Conservation (phyloP, 345 rosid species). For the Euphorbia lathyris region DNA sequence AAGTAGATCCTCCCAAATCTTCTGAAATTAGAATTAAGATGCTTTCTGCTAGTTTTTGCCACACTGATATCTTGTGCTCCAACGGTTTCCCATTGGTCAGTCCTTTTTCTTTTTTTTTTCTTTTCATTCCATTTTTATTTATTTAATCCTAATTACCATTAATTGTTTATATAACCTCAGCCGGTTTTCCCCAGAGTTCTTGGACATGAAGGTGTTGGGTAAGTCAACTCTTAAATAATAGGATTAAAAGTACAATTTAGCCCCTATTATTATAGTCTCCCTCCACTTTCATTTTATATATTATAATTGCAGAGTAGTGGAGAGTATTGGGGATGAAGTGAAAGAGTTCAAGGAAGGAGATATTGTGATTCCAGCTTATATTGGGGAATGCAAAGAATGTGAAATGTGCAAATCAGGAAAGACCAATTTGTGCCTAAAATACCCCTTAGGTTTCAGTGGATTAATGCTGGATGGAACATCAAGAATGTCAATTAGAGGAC, state of each 20-base stretch:
- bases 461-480: constrained; percentile 53
- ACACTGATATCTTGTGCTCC: constrained; percentile 39
- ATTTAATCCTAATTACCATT: not conserved
- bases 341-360: constrained; percentile 51
- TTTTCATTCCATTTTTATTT: not conserved
- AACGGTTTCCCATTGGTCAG: constrained; percentile 35
- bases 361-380: constrained; percentile 44
- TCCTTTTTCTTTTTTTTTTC: not conserved
- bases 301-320: constrained; percentile 45
- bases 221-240: not conserved
- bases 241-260: too few species aligned
- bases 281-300: too few species aligned
- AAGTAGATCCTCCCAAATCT: constrained; percentile 59
- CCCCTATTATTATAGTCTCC: too few species aligned
- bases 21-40: constrained; percentile 55
- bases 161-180: constrained; percentile 9
- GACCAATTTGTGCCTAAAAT: constrained; percentile 49
- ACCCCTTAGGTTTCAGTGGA: constrained; percentile 33
- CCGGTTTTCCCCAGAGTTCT: constrained; percentile 60
- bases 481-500: constrained; percentile 48
- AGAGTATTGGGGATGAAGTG: constrained; percentile 62
- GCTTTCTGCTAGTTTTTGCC: constrained; percentile 61
- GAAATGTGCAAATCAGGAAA: constrained; percentile 43
- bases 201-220: constrained; percentile 86
- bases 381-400: constrained; percentile 61